phyloP scores from a whole-genome alignment of 345 rosid species.

The Barbarea vulgaris region DNA sequence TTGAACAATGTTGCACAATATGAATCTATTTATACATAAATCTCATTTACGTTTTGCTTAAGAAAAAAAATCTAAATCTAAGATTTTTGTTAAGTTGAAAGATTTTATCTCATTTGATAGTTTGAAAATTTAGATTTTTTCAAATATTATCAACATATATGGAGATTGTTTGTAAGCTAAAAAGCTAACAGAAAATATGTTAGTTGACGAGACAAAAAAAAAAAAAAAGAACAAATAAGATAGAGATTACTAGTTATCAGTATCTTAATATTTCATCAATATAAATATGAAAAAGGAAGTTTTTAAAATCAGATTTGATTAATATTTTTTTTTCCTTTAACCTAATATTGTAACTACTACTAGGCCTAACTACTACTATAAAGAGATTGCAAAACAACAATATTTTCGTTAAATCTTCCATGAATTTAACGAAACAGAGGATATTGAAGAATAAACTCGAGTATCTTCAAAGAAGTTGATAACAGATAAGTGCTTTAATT shows the following conservation, averaged over 20 bases:
- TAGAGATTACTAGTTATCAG: no score
- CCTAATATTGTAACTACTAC: background rate
- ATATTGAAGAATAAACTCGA: background rate
- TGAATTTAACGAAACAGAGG: background rate
- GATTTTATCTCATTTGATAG: background rate
- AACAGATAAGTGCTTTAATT: no score
- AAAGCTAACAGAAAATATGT: no score
- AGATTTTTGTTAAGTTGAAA: background rate
- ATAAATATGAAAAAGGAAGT: no score
- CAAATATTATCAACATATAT: no score
- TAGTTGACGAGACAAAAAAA: no score
- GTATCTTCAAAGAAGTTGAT: background rate
- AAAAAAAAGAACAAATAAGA: no score
- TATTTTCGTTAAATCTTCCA: background rate
- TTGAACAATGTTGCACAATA: background rate
- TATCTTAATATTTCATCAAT: no score
- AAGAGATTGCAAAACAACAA: background rate
- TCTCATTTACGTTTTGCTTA: background rate
- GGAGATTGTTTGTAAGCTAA: background rate
- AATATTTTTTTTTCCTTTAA: no score
- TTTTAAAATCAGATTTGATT: background rate
- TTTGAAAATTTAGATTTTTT: background rate
- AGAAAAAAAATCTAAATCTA: background rate
- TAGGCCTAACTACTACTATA: background rate
- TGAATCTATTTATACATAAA: background rate